Base-by-base conservation (phyloP, 306 rosid species). In the Prosopis cineraria region DNA sequence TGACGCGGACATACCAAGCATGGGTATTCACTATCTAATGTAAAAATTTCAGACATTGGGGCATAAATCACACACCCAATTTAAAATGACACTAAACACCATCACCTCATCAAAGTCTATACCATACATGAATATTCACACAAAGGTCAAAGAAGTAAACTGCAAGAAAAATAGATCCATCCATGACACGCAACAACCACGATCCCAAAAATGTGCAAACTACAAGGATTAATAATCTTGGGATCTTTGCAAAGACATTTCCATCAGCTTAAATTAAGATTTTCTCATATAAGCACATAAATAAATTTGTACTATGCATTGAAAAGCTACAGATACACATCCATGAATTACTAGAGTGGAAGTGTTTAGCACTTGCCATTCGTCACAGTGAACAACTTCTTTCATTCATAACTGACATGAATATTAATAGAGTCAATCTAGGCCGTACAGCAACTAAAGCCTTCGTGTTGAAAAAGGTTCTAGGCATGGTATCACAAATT, bases 231-330 rank as follows among this genome's bases (percentile, higher is more conserved):
- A 53, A 58, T 13, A 59, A 60, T 39, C 62, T 37, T 62, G 27
- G 10, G 68, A 30, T 6, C 27, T 45, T 24, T 11, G 3, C 56
- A 37, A 48, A 50, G 24, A 50, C 43, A 36, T 29, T 62, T 44
- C 73, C 64, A 79, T 58, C 11, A 41, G 22, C 7, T 66, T 52
- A 5, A 16, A 24, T 8, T 45, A 3, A 20, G 10, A 13, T 44
- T 44, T 44, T 44, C 50, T 37, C 39, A 55, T 56, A 4, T 7
- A 34, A 58, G 55, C 14, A 6, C 53, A 62, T 7, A 11, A 76
- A 70, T n/a, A n/a, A n/a, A n/a, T n/a, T 70, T 25, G 58, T 34
- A 22, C 16, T n/a, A 68, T 36, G 66, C 75, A 78, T 65, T 59
- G 76, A 58, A 74, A 72, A 74, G 37, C 19, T 44, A 44, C 19